Conservation (phyloP, 2,329 filamentous ascomycete genomes). For the Xenoacremonium recifei region DNA sequence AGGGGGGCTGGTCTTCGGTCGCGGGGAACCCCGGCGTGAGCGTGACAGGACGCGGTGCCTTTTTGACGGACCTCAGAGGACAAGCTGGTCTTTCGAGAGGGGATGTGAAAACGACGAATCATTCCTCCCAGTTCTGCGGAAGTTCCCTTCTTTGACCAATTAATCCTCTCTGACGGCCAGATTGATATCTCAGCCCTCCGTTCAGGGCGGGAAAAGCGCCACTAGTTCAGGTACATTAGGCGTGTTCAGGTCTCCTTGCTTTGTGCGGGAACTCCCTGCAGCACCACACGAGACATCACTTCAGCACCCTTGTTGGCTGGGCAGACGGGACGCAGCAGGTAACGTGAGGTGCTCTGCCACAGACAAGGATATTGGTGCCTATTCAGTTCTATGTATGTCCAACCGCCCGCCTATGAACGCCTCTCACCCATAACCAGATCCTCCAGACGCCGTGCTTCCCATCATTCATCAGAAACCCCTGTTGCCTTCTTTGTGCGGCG, state of each 20-base stretch:
- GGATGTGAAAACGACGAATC: too few relatives aligned
- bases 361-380: not conserved
- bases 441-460: not conserved
- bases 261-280: not conserved
- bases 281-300: not conserved
- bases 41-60: constrained; percentile 7
- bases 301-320: not conserved
- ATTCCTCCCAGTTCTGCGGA: too few relatives aligned
- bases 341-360: too few relatives aligned
- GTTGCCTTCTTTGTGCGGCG: constrained; percentile 26
- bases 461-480: constrained; percentile 6
- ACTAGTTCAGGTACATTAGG: not conserved
- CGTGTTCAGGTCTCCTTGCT: not conserved
- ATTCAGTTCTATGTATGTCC: too few relatives aligned
- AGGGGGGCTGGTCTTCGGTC: constrained; percentile 23
- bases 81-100: too few relatives aligned
- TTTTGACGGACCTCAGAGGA: too few relatives aligned
- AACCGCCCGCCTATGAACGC: too few relatives aligned
- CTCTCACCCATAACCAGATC: too few relatives aligned
- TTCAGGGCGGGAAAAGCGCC: not conserved
- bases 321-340: too few relatives aligned
- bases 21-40: constrained; percentile 25
- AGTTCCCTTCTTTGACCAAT: too few relatives aligned
- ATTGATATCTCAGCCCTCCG: too few relatives aligned
- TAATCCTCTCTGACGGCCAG: too few relatives aligned